Conservation (phyloP, 164 flowering plant species). For the Saururus chinensis region DNA sequence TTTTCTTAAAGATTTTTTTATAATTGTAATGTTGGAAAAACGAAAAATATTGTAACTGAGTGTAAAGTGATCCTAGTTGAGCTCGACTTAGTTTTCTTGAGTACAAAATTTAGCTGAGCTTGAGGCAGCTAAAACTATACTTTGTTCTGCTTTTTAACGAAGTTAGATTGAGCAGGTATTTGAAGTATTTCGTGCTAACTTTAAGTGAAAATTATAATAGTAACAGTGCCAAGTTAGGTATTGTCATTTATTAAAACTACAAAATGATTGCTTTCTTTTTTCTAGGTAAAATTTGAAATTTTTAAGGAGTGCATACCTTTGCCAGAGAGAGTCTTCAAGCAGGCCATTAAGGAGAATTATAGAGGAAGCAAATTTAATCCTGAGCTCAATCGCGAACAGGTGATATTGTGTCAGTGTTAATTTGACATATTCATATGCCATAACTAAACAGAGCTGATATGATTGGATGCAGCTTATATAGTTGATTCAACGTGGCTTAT, state of each 20-base stretch:
- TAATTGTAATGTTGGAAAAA: too few species aligned
- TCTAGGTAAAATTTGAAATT: slow-evolving; percentile 35
- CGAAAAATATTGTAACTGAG: too few species aligned
- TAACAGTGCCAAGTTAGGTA: too few species aligned
- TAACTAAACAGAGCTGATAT: neutral
- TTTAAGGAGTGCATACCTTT: slow-evolving; percentile 36
- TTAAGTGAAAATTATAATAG: too few species aligned
- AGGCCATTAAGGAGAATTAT: slow-evolving; percentile 28
- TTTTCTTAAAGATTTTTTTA: too few species aligned
- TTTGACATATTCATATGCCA: neutral
- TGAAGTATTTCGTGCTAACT: too few species aligned
- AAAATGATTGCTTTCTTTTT: neutral
- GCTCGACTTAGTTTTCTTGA: neutral
- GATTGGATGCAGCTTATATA: neutral
- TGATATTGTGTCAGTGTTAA: neutral
- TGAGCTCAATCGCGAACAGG: slow-evolving; percentile 26
- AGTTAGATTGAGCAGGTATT: too few species aligned
- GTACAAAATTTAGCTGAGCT: neutral
- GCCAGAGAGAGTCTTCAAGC: slow-evolving; percentile 30
- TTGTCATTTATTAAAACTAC: neutral
- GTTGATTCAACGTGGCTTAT: too few species aligned
- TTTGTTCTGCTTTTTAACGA: neutral
- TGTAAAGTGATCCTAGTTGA: too few species aligned
- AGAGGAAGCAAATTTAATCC: slow-evolving; percentile 19
- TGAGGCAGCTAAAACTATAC: neutral